A percentile compares a stretch with the other conserved stretches of the same genome.
phyloP scores from a whole-genome alignment of 306 rosid genomes.

The Lathyrus oleraceus region DNA sequence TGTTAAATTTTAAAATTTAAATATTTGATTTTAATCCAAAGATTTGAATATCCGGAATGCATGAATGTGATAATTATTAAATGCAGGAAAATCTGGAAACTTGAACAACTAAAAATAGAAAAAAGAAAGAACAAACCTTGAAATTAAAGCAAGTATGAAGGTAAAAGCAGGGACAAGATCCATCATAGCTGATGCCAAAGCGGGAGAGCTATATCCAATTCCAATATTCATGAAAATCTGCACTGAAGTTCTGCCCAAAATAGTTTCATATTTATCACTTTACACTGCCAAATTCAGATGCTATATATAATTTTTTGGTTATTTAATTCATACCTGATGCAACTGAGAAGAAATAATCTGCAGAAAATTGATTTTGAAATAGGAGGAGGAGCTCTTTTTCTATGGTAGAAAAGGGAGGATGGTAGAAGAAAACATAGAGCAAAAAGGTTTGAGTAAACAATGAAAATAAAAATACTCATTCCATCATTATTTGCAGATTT shows the following conservation, averaged over 20 bases:
- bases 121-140: constrained; percentile 30
- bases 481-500: constrained; percentile 40
- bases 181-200: constrained; percentile 40
- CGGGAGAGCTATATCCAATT: constrained; percentile 50
- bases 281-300: too few relatives aligned
- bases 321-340: constrained; percentile 27
- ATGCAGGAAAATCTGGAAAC: too few relatives aligned
- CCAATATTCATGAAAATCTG: constrained; percentile 40
- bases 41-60: too few relatives aligned
- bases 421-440: constrained; percentile 43
- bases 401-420: constrained; percentile 40
- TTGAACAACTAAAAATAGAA: too few relatives aligned
- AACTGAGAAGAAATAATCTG: constrained; percentile 34
- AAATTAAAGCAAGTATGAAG: constrained; percentile 40
- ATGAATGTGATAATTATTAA: too few relatives aligned
- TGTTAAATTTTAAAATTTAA: too few relatives aligned
- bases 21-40: too few relatives aligned
- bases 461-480: constrained; percentile 44
- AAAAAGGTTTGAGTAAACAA: constrained; percentile 38
- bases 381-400: constrained; percentile 42
- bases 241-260: background rate
- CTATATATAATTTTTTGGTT: too few relatives aligned
- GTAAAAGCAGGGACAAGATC: constrained; percentile 55
- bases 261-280: too few relatives aligned
- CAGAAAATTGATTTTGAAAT: constrained; percentile 17